Conservation (phyloP, 1,139 yeast genomes). For the Saccharomyces uvarum region DNA sequence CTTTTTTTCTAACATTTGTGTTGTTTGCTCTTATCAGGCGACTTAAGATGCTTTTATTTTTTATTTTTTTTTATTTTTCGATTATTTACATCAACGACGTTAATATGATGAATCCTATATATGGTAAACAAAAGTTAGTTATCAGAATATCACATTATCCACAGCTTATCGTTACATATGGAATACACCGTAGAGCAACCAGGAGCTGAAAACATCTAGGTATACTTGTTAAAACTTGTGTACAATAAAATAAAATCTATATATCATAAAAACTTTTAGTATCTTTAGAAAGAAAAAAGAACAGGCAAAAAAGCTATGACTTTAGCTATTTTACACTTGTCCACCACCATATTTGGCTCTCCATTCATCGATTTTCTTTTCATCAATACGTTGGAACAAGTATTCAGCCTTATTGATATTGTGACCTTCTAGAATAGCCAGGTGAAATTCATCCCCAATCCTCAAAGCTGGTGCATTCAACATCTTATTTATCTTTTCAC, state of each 20-base stretch:
- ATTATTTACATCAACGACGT: not conserved
- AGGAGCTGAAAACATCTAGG: not conserved
- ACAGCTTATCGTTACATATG: not conserved
- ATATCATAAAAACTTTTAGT: not conserved
- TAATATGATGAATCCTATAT: not conserved
- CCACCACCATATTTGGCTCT: conserved; percentile 76
- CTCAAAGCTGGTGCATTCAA: conserved; percentile 73
- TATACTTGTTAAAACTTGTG: not conserved
- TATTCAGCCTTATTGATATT: conserved; percentile 87
- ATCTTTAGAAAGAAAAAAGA: not conserved
- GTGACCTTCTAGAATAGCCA: conserved; percentile 71
- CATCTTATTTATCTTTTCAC: conserved; percentile 61
- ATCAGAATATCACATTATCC: not conserved
- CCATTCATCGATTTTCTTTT: conserved; percentile 81
- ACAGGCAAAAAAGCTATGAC: not conserved
- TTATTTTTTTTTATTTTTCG: not conserved
- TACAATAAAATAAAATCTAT: not conserved
- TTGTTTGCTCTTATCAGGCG: not conserved
- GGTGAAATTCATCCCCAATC: conserved; percentile 68
- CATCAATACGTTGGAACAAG: conserved; percentile 86
- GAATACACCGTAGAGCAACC: not conserved
- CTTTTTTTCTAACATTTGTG: not conserved
- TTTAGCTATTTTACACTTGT: conserved; percentile 30
- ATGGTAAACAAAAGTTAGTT: not conserved
- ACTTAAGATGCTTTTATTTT: not conserved